Evolutionary conservation across 352 stramenopile species (phyloP).

Genomic region (Phytophthora hybrid): DNA sequence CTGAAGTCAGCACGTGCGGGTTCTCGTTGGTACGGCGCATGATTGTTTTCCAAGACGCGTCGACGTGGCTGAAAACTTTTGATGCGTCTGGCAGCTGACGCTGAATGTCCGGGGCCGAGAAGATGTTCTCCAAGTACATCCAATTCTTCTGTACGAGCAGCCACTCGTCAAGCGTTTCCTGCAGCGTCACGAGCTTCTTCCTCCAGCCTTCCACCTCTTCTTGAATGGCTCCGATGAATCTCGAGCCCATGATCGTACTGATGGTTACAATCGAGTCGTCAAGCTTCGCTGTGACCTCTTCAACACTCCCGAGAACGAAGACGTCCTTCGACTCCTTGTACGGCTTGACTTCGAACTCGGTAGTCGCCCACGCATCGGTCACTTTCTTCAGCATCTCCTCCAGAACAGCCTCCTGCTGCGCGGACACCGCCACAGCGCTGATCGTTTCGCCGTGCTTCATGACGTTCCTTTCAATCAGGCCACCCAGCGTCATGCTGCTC

Average conservation of each 20-base stretch:
- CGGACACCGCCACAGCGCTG: slow-evolving; percentile 82
- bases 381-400: slow-evolving; percentile 96
- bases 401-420: slow-evolving; percentile 92
- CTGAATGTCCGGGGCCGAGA: slow-evolving; percentile 92
- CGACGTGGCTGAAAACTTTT: slow-evolving; percentile 92
- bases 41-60: slow-evolving; percentile 92
- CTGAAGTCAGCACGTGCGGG: slow-evolving; percentile 86
- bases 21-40: slow-evolving; percentile 92
- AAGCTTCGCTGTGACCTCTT: slow-evolving; percentile 91
- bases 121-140: slow-evolving; percentile 92
- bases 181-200: slow-evolving; percentile 82
- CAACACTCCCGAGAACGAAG: slow-evolving; percentile 92
- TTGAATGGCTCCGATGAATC: slow-evolving; percentile 92
- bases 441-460: slow-evolving; percentile 91
- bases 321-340: slow-evolving; percentile 96
- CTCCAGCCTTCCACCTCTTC: slow-evolving; percentile 91
- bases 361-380: slow-evolving; percentile 87
- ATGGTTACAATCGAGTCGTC: slow-evolving; percentile 95
- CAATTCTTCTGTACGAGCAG: slow-evolving; percentile 90
- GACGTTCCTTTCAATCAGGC: slow-evolving; percentile 89
- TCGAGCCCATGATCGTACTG: slow-evolving; percentile 92
- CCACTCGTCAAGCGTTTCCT: slow-evolving; percentile 92
- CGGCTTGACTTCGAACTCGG: slow-evolving; percentile 92
- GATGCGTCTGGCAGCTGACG: slow-evolving; percentile 90
- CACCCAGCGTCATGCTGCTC: slow-evolving; percentile 80